Percentiles rank a stretch among this genome's conserved stretches.
These are phyloP conservation scores for Coprinopsis sp. DNA, from an alignment of 768 basidiomycete genomes.

Conservation along the genomic window DNA sequence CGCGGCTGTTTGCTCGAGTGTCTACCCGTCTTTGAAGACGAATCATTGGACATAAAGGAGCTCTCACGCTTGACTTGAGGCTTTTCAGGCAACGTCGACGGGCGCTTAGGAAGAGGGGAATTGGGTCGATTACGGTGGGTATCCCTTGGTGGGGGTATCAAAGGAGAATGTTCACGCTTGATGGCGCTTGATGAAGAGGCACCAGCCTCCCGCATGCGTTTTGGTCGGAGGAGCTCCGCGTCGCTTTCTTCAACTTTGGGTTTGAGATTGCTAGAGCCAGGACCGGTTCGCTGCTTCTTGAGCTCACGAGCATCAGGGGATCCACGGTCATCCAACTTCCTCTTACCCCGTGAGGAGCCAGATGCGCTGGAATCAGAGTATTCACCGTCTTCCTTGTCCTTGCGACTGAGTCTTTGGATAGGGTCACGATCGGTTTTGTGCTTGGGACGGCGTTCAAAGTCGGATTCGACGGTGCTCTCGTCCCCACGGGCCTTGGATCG, in stretches of 20 bases:
- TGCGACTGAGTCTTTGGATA: background rate
- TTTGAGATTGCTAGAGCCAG: constrained; percentile 23
- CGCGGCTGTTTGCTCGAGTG: constrained; percentile 38
- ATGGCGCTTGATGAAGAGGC: constrained; percentile 1
- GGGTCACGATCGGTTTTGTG: constrained; percentile 1
- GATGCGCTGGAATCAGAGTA: constrained; percentile 16
- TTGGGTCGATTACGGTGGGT: constrained; percentile 1
- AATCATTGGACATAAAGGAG: no score
- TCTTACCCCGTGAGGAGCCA: constrained; percentile 22
- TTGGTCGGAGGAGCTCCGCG: background rate
- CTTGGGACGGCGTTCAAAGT: constrained; percentile 9
- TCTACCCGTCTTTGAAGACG: constrained; percentile 5
- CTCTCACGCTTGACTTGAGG: constrained; percentile 3
- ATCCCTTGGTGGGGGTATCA: constrained; percentile 16
- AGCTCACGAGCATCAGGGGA: constrained; percentile 11
- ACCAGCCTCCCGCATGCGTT: background rate
- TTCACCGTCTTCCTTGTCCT: constrained; percentile 24
- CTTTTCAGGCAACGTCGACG: background rate
- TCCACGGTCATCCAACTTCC: constrained; percentile 24
- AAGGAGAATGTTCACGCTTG: constrained; percentile 10
- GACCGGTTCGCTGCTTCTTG: constrained; percentile 12
- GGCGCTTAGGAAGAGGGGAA: constrained; percentile 3
- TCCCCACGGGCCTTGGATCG: background rate
- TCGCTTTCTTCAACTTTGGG: constrained; percentile 16
- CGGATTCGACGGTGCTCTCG: constrained; percentile 5